Conservation (phyloP, 2,329 filamentous ascomycete genomes). For the Samsoniella hepiali region DNA sequence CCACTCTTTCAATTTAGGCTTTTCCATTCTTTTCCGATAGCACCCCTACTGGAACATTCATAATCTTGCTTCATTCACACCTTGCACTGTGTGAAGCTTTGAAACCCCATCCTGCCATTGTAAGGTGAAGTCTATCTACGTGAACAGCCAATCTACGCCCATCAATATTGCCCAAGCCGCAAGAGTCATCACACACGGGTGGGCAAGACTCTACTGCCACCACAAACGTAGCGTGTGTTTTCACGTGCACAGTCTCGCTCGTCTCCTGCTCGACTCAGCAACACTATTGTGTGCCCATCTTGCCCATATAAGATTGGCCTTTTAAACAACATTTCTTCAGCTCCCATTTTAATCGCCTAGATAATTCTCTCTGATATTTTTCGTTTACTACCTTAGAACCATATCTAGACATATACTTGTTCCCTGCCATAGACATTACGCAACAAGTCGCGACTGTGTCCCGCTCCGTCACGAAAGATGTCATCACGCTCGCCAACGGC, state of each 20-base stretch:
- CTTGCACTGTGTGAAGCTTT: neutral
- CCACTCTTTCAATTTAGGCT: no score
- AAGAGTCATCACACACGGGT: no score
- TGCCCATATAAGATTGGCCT: neutral
- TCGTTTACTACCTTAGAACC: neutral
- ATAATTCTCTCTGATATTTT: neutral
- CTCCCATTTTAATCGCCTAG: conserved; percentile 19
- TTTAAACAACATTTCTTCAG: neutral
- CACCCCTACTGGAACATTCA: no score
- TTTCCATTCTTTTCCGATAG: no score
- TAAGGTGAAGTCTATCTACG: neutral
- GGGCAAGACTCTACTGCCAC: no score
- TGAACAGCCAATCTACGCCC: neutral
- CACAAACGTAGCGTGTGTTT: no score
- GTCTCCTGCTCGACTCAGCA: no score
- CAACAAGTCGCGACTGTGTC: conserved; percentile 9
- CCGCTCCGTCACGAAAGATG: conserved; percentile 9
- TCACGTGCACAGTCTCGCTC: no score
- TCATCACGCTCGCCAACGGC: conserved; percentile 8
- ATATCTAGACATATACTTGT: neutral
- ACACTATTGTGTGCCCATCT: neutral
- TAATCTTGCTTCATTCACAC: neutral
- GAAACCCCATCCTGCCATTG: neutral
- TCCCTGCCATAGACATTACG: conserved; percentile 1
- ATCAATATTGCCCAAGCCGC: neutral